A percentile compares a stretch with the other conserved stretches of the same genome.
Conservation (phyloP, 805 yeast species). For the Metschnikowia henanensis region DNA sequence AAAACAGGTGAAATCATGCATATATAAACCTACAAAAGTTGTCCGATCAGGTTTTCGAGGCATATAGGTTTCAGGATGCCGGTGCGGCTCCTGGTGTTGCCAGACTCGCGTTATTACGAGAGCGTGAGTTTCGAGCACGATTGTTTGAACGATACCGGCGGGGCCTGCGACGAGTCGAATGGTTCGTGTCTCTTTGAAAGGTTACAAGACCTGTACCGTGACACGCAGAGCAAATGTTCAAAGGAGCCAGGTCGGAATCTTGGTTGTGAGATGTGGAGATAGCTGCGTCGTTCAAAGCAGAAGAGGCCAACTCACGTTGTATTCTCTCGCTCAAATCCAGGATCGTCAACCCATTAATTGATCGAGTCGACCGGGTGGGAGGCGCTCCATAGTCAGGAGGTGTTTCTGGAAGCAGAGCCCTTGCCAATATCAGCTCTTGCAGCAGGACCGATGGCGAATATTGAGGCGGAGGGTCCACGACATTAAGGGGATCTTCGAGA, state of each 20-base stretch:
- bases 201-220: background rate
- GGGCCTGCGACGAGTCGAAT: background rate
- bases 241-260: background rate
- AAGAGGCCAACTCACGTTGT: background rate
- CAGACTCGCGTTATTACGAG: background rate
- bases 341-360: background rate
- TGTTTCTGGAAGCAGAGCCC: background rate
- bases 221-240: background rate
- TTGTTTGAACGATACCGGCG: background rate
- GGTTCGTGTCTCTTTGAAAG: background rate
- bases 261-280: background rate
- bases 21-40: too few species aligned
- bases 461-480: background rate
- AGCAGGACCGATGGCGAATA: background rate
- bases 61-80: too few species aligned
- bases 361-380: background rate
- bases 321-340: too few species aligned
- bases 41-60: too few species aligned
- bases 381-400: slow-evolving; percentile 3
- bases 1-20: too few species aligned
- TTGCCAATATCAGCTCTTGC: background rate
- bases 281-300: background rate
- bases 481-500: background rate
- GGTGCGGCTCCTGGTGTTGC: too few species aligned
- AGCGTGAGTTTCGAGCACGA: too few species aligned